phyloP scores from a whole-genome alignment of 257 asterid species.

The Nicotiana tomentosiformis region DNA sequence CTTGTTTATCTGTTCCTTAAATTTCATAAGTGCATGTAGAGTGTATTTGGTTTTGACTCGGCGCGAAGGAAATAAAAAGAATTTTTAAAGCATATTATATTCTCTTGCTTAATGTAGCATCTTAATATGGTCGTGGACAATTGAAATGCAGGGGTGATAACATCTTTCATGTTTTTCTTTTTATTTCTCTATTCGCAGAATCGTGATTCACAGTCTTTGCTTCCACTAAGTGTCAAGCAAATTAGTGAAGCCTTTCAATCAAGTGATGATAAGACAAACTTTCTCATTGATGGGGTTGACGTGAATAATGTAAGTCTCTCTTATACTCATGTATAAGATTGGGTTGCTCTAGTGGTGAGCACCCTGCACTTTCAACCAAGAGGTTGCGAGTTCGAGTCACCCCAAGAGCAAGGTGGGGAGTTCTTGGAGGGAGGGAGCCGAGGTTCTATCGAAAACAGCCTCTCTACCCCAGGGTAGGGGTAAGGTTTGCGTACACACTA shows the following conservation, averaged over 20 bases:
- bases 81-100: neutral
- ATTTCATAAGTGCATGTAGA: neutral
- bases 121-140: neutral
- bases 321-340: neutral
- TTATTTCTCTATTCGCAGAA: slow-evolving; percentile 36
- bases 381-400: too few species aligned
- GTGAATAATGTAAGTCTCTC: slow-evolving; percentile 50
- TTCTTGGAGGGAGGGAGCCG: too few species aligned
- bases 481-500: too few species aligned
- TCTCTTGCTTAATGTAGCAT: neutral
- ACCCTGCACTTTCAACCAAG: too few species aligned
- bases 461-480: too few species aligned
- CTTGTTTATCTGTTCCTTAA: neutral
- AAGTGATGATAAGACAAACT: slow-evolving; percentile 58
- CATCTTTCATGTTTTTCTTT: neutral
- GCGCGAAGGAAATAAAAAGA: neutral
- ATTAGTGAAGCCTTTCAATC: slow-evolving; percentile 59
- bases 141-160: neutral
- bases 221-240: slow-evolving; percentile 87
- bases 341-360: too few species aligned
- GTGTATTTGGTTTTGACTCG: neutral
- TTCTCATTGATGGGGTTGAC: slow-evolving; percentile 74
- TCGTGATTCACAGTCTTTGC: slow-evolving; percentile 72
- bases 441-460: too few species aligned
- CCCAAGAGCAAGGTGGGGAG: too few species aligned